A percentile compares a stretch with the other conserved stretches of the same genome.
phyloP scores from a whole-genome alignment of 192 early-diverging fungal species.

The Entophlyctis helioformis region DNA sequence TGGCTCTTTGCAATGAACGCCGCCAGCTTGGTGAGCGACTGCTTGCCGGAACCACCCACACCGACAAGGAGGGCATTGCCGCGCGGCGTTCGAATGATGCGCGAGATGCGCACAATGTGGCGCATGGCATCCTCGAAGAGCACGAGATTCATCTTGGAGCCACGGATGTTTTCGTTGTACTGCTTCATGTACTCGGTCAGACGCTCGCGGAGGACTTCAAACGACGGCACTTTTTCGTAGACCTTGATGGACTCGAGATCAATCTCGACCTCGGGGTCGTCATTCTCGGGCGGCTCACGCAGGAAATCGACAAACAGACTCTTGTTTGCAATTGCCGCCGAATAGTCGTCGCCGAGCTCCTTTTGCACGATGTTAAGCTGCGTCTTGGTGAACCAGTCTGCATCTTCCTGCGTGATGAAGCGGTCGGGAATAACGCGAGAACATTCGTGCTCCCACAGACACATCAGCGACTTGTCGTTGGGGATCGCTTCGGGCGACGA shows the following conservation, averaged over 20 bases:
- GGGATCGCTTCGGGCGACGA: constrained; percentile 38
- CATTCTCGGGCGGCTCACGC: constrained; percentile 45
- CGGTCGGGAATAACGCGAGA: constrained; percentile 47
- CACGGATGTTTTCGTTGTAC: constrained; percentile 45
- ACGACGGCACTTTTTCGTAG: constrained; percentile 49
- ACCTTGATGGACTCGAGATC: constrained; percentile 46
- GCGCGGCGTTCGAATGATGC: constrained; percentile 48
- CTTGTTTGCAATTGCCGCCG: constrained; percentile 21
- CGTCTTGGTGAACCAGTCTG: constrained; percentile 48
- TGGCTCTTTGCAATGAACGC: constrained; percentile 53
- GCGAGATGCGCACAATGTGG: constrained; percentile 50
- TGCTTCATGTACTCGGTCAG: constrained; percentile 51
- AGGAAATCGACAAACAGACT: constrained; percentile 48
- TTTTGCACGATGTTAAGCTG: constrained; percentile 29
- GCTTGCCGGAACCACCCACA: constrained; percentile 57
- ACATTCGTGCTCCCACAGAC: constrained; percentile 54
- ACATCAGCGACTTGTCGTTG: constrained; percentile 28
- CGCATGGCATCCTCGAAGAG: constrained; percentile 58
- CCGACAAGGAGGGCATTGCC: constrained; percentile 51
- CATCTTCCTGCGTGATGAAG: constrained; percentile 44
- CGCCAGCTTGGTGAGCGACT: constrained; percentile 48
- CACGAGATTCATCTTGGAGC: constrained; percentile 55
- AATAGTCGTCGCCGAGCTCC: constrained; percentile 42
- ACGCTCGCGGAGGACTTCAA: constrained; percentile 33
- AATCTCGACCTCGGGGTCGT: constrained; percentile 49